Base-by-base conservation (phyloP, 2,329 filamentous ascomycete genomes). In the Monosporascus sp. region DNA sequence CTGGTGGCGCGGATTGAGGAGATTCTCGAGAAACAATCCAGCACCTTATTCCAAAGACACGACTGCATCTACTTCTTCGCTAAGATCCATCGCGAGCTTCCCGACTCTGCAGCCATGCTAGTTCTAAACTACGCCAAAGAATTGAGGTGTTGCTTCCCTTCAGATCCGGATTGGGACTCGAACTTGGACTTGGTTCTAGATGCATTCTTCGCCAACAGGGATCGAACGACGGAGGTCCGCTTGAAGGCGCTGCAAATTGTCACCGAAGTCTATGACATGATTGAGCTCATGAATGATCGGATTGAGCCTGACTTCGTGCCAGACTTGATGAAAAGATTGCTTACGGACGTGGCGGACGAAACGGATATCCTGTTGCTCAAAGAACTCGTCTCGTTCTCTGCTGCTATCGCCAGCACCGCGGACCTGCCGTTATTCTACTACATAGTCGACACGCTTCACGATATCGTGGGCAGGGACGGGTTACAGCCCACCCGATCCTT, bases 141-240 rank as follows among this genome's bases (percentile, higher is more conserved):
- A 50, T 86, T 87, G 58, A 77, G 86, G 46, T 85, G 83, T 61
- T 88, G 88, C 61, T 87, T 86, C 45, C 88, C 88, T 2, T 88
- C 87, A 0, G 86, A 89, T 60, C 69, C 77, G 47, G 74, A 81
- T 37, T 91, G 87, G 88, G 78, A 87, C 56, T 71, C 77, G 2
- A 87, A 89, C 50, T 74, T 87, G 51, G 72, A 73, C 17, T 70
- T 82, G 25, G 77, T 90, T 1, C 67, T 89, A 17, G 74, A 80
- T 20, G 78, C 78, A 1, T 86, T 90, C 62, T 84, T 88, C 60
- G 77, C 79, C 43, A 82, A 89, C 61, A 76, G 75, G 35, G 73
- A 69, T 11, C 80, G 86, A 44, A 83, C 84, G 14, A 78, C 82
- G 2, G 71, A 80, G 50, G 81, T 88, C 50, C 81, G 88, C 25